phyloP scores from a whole-genome alignment of 1,284 basidiomycete species.

The Hortiboletus rubellus region DNA sequence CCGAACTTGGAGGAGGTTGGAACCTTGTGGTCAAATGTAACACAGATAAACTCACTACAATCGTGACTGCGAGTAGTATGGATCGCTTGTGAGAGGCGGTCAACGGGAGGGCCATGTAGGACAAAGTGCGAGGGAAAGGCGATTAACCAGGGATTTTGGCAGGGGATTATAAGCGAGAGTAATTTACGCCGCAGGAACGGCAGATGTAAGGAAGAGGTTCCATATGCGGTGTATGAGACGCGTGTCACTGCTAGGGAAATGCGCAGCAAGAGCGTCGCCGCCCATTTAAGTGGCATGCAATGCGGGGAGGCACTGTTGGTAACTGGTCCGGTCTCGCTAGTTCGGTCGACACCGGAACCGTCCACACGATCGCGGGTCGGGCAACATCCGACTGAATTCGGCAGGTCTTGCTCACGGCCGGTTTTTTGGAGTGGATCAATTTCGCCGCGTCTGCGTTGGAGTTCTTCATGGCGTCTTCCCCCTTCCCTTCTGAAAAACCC shows the following conservation, averaged over 20 bases:
- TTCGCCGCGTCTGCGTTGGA: constrained; percentile 3
- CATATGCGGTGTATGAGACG: too few species aligned
- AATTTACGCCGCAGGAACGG: too few species aligned
- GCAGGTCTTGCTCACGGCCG: constrained; percentile 32
- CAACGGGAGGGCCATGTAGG: constrained; percentile 27
- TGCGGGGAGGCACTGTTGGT: too few species aligned
- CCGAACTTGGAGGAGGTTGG: constrained; percentile 11
- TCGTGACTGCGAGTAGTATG: constrained; percentile 27
- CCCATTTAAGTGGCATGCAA: too few species aligned
- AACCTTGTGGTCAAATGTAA: not conserved
- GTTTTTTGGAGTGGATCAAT: constrained; percentile 37
- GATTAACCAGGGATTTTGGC: not conserved
- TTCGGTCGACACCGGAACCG: too few species aligned
- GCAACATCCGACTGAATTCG: constrained; percentile 5
- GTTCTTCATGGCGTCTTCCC: constrained; percentile 44
- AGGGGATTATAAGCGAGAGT: not conserved
- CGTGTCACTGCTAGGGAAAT: too few species aligned
- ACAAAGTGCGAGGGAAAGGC: not conserved
- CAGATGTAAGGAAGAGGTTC: too few species aligned
- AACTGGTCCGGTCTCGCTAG: too few species aligned
- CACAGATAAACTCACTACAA: constrained; percentile 22
- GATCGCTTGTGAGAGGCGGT: constrained; percentile 34
- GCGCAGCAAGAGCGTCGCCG: too few species aligned
- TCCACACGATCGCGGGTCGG: too few species aligned
- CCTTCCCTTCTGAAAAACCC: constrained; percentile 40